Base-by-base conservation (phyloP, 169 alveolate genomes). In the Plasmodium gallinaceum region DNA sequence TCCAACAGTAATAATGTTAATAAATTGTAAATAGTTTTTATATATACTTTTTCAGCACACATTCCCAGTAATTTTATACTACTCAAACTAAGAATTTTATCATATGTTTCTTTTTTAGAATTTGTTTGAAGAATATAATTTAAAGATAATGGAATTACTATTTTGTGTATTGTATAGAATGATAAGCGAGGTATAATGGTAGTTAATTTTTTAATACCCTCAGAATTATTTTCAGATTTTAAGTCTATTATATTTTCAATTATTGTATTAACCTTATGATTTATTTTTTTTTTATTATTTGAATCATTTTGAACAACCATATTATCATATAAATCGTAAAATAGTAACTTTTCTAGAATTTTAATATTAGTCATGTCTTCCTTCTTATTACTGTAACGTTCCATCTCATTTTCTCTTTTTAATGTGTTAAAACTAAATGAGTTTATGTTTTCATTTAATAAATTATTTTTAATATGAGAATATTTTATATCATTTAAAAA, bases 61-160 rank as follows among this genome's bases (percentile, higher is more conserved):
- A 65, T 20, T 0, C 92, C 87, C 20, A 86, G 74, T 61, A 86
- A 26, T 43, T 86, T 86, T 16, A 86, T 86, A 39, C 88, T 62
- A 57, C 43, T 58, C 45, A 65, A 20, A 48, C 88, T 43, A 22
- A 86, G 87, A 8, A 20, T 46, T 86, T 86, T 86, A 60, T 86
- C 71, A 46, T 61, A 86, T 5, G 88, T 86, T 86, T 86, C 92
- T 48, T 71, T 86, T 22, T 69, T 86, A 14, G 92, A 45, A 61
- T 46, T 26, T 42, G 48, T 60, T 70, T 86, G 92, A 24, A 86
- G 46, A 26, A 86, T 71, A 73, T 60, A 70, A 86, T 86, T 86
- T 73, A 71, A 26, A 6, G 87, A 16, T 45, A 86, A 42, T 16
- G 92, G 92, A 22, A 86, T 71, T 10, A 86, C 32, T 61, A 86